phyloP scores from a whole-genome alignment of 331 rosid species.

The Rhamnella rubrinervis region DNA sequence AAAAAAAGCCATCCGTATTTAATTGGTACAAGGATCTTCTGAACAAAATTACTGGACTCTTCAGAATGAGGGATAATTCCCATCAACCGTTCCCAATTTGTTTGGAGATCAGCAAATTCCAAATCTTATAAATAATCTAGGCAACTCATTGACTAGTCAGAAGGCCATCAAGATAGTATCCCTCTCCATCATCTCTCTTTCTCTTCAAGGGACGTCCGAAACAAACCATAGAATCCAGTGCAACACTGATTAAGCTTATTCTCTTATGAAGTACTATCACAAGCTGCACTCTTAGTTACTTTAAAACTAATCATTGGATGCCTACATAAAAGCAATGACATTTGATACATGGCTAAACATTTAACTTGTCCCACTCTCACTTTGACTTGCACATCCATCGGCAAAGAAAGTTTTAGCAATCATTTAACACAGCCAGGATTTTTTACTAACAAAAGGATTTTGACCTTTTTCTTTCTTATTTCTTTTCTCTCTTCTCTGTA shows the following conservation, averaged over 20 bases:
- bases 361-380: not conserved
- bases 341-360: not conserved
- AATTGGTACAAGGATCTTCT: not conserved
- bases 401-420: too few relatives aligned
- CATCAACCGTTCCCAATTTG: not conserved
- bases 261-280: not conserved
- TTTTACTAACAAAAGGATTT: too few relatives aligned
- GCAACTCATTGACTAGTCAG: not conserved
- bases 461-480: too few relatives aligned
- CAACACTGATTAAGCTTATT: not conserved
- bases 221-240: not conserved
- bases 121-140: not conserved
- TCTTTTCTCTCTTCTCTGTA: not conserved
- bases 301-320: not conserved
- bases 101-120: not conserved
- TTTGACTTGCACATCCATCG: not conserved
- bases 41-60: not conserved
- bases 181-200: not conserved
- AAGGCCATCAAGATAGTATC: slow-evolving; percentile 3
- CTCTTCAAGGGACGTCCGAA: not conserved
- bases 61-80: not conserved
- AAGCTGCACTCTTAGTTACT: not conserved
- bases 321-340: not conserved
- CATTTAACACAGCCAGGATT: not conserved
- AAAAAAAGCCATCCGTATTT: not conserved